phyloP scores from a whole-genome alignment of 345 rosid genomes.

The Aquilaria malaccensis region DNA sequence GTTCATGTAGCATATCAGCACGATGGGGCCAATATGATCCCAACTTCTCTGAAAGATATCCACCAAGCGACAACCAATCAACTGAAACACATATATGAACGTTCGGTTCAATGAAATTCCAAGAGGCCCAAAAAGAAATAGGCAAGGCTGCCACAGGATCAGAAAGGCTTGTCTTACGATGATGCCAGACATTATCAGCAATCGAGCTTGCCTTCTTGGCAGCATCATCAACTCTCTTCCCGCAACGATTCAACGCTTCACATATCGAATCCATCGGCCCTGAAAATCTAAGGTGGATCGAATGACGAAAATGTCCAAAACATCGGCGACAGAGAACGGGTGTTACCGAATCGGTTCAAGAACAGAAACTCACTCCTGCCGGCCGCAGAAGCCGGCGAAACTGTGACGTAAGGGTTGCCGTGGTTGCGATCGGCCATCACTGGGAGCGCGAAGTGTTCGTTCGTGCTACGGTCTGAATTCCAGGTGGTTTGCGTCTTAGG shows the following conservation, averaged over 20 bases:
- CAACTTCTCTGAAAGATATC: neutral
- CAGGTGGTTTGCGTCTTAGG: too few species aligned
- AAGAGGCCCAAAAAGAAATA: neutral
- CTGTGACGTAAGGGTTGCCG: constrained; percentile 38
- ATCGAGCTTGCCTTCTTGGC: constrained; percentile 48
- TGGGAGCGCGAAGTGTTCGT: constrained; percentile 3
- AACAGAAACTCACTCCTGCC: constrained; percentile 25
- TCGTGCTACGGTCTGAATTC: too few species aligned
- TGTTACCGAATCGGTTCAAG: neutral
- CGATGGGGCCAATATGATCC: too few species aligned
- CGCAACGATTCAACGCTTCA: constrained; percentile 48
- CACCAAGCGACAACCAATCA: too few species aligned
- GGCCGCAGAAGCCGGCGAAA: constrained; percentile 24
- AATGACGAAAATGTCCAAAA: neutral
- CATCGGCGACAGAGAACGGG: too few species aligned
- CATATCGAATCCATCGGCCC: constrained; percentile 46
- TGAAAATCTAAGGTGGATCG: constrained; percentile 14
- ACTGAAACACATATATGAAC: too few species aligned
- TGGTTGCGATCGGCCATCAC: constrained; percentile 13
- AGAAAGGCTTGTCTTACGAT: constrained; percentile 23
- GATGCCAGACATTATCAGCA: constrained; percentile 57
- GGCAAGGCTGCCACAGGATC: neutral
- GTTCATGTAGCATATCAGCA: too few species aligned
- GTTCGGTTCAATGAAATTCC: too few species aligned
- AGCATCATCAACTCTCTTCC: constrained; percentile 51